Percentiles rank a stretch among this genome's conserved stretches.
These are phyloP conservation scores for Aspergillus ochraceus DNA, from an alignment of 2,329 filamentous ascomycete genomes.

Conservation along the genomic window DNA sequence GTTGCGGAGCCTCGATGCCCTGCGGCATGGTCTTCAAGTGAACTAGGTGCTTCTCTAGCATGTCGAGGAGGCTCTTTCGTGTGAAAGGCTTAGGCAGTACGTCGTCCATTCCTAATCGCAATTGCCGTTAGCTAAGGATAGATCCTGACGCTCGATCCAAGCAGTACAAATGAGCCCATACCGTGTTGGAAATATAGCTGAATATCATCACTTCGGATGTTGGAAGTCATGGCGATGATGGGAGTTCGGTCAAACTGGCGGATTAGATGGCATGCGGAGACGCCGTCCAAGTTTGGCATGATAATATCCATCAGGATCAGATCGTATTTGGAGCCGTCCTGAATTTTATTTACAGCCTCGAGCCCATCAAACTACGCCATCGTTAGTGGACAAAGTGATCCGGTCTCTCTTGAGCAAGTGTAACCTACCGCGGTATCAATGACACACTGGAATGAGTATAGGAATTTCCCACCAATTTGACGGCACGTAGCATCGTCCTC, in stretches of 20 bases:
- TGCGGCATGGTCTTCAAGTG: slow-evolving; percentile 71
- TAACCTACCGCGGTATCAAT: slow-evolving; percentile 63
- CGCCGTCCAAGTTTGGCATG: slow-evolving; percentile 94
- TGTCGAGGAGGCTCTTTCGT: slow-evolving; percentile 76
- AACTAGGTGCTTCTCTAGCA: slow-evolving; percentile 85
- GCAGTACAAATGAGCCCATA: slow-evolving; percentile 47
- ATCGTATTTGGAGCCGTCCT: slow-evolving; percentile 64
- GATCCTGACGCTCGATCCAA: neutral
- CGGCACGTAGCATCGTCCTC: slow-evolving; percentile 74
- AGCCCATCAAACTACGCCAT: slow-evolving; percentile 74
- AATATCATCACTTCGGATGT: slow-evolving; percentile 94
- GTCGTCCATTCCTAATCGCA: slow-evolving; percentile 81
- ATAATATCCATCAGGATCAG: slow-evolving; percentile 90
- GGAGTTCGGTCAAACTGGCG: slow-evolving; percentile 80
- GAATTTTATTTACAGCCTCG: slow-evolving; percentile 86
- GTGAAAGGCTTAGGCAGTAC: slow-evolving; percentile 97
- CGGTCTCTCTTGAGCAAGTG: neutral
- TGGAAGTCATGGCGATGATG: slow-evolving; percentile 98
- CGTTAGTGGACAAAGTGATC: slow-evolving; percentile 5
- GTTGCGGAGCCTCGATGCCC: slow-evolving; percentile 54
- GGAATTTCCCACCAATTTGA: slow-evolving; percentile 65
- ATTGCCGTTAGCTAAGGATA: slow-evolving; percentile 22
- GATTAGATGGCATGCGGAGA: slow-evolving; percentile 91
- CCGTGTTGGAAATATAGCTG: slow-evolving; percentile 96
- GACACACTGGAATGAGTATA: slow-evolving; percentile 64